Percentiles rank a stretch among this genome's conserved stretches.
phyloP scores from a whole-genome alignment of 768 basidiomycete genomes.

The Lactarius deliciosus region DNA sequence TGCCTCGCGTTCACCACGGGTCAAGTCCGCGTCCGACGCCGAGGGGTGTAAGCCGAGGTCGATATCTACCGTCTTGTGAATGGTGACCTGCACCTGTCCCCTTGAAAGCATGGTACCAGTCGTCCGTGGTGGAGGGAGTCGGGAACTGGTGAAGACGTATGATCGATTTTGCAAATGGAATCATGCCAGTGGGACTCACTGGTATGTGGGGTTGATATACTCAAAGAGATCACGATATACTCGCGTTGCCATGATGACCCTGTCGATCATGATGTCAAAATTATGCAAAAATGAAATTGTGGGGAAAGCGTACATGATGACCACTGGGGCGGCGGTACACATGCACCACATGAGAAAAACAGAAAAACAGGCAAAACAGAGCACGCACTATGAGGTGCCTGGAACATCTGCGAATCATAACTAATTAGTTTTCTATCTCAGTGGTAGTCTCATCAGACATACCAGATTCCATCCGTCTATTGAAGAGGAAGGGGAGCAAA shows the following conservation, averaged over 20 bases:
- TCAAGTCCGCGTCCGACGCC: background rate
- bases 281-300: background rate
- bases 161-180: background rate
- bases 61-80: constrained; percentile 17
- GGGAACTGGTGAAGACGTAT: background rate
- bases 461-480: constrained; percentile 21
- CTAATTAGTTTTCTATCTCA: background rate
- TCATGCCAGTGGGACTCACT: background rate
- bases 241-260: constrained; percentile 14
- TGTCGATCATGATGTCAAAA: background rate
- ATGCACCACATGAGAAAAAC: constrained; percentile 1
- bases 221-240: constrained; percentile 19
- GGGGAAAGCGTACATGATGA: constrained; percentile 11
- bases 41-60: background rate
- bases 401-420: constrained; percentile 8
- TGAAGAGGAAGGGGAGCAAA: background rate
- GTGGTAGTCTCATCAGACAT: background rate
- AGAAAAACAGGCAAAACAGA: background rate
- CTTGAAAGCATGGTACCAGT: background rate
- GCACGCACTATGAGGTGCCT: constrained; percentile 5
- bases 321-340: background rate
- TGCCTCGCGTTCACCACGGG: constrained; percentile 16
- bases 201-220: constrained; percentile 10
- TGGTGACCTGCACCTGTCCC: background rate
- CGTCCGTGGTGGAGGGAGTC: background rate